These are phyloP conservation scores for Beauveria caledonica DNA, from an alignment of 2,329 filamentous ascomycete genomes.

Conservation along the genomic window DNA sequence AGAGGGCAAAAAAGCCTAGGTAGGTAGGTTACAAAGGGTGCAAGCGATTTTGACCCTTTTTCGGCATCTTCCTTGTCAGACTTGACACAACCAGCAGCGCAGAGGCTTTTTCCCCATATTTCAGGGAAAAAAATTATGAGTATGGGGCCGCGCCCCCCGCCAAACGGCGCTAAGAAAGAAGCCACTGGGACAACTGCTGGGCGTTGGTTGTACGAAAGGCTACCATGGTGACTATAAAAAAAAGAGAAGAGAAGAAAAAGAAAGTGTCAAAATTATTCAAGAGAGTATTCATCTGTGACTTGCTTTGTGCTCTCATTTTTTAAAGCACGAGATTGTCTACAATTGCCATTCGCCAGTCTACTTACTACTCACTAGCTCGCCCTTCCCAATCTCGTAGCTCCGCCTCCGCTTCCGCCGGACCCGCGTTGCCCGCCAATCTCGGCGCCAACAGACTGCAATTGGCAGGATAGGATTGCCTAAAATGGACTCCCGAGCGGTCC, in stretches of 20 bases:
- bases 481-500: slow-evolving; percentile 1
- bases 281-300: too few relatives aligned
- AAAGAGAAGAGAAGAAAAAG: too few relatives aligned
- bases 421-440: background rate
- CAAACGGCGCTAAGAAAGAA: background rate
- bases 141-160: background rate
- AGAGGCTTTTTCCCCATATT: slow-evolving; percentile 5
- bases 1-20: background rate
- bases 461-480: slow-evolving; percentile 5
- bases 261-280: too few relatives aligned
- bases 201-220: too few relatives aligned
- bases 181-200: background rate
- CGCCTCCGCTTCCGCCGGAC: background rate
- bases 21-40: background rate
- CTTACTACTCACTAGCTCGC: background rate
- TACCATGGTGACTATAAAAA: too few relatives aligned
- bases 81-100: background rate
- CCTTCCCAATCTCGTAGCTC: slow-evolving; percentile 1
- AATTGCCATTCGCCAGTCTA: background rate
- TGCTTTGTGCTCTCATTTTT: background rate
- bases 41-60: background rate
- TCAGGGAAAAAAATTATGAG: background rate
- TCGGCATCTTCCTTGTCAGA: background rate
- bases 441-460: background rate
- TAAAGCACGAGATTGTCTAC: too few relatives aligned